A percentile compares a stretch with the other conserved stretches of the same genome.
phyloP scores from a whole-genome alignment of 345 rosid species.

The Hypericum perforatum region DNA sequence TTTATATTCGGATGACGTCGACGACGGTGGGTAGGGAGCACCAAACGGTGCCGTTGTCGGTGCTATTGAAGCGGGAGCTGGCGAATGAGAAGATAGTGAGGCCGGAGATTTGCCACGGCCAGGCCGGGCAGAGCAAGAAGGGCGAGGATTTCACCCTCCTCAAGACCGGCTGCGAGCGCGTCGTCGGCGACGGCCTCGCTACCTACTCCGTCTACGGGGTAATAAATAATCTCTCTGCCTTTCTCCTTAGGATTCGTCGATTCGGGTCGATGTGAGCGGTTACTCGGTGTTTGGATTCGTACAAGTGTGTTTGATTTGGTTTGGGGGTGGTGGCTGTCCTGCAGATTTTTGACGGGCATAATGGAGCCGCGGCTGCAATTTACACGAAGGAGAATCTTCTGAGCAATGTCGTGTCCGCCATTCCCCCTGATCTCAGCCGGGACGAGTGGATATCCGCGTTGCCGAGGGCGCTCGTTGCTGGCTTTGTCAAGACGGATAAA shows the following conservation, averaged over 20 bases:
- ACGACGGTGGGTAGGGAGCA: slow-evolving; percentile 61
- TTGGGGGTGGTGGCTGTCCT: not conserved
- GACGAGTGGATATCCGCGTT: slow-evolving; percentile 92
- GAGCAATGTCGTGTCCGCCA: slow-evolving; percentile 64
- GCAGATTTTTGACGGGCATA: slow-evolving; percentile 99
- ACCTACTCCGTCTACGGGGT: slow-evolving; percentile 86
- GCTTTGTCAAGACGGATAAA: slow-evolving; percentile 97
- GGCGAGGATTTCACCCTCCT: slow-evolving; percentile 79
- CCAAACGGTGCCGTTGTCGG: slow-evolving; percentile 85
- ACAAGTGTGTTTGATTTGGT: no score
- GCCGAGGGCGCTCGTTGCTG: slow-evolving; percentile 96
- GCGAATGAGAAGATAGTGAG: slow-evolving; percentile 71
- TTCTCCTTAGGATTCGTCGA: not conserved
- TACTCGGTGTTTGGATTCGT: no score
- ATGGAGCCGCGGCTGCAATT: slow-evolving; percentile 93
- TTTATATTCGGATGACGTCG: not conserved
- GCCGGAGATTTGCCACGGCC: slow-evolving; percentile 70
- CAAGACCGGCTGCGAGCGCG: slow-evolving; percentile 74
- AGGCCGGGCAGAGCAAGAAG: slow-evolving; percentile 89
- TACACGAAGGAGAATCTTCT: slow-evolving; percentile 89
- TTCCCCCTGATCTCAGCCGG: slow-evolving; percentile 78
- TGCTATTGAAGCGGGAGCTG: slow-evolving; percentile 74
- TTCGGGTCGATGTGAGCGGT: no score
- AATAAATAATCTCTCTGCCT: slow-evolving; percentile 6
- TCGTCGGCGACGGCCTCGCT: slow-evolving; percentile 71